phyloP scores from a whole-genome alignment of 1,139 yeast species.

The Scheffersomyces titani region DNA sequence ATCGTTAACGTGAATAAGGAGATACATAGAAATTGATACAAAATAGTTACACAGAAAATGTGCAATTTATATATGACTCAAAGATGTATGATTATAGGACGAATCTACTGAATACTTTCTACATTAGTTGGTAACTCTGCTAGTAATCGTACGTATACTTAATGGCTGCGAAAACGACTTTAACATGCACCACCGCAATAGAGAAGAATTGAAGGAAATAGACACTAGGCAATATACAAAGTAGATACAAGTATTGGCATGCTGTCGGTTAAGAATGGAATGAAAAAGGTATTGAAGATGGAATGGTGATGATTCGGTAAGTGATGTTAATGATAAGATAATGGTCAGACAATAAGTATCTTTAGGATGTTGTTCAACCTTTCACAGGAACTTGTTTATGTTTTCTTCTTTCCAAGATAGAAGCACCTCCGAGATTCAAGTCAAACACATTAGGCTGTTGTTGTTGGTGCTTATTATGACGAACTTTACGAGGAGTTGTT shows the following conservation, averaged over 20 bases:
- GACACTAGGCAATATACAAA: background rate
- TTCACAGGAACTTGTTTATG: slow-evolving; percentile 25
- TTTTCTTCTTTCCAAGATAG: slow-evolving; percentile 76
- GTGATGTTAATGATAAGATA: background rate
- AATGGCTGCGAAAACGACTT: background rate
- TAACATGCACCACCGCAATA: background rate
- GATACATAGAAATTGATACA: background rate
- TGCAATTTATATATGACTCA: background rate
- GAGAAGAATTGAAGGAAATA: background rate
- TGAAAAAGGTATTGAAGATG: background rate
- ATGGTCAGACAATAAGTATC: background rate
- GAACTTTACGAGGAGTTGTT: slow-evolving; percentile 18
- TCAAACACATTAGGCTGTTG: slow-evolving; percentile 51
- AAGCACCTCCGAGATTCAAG: slow-evolving; percentile 74
- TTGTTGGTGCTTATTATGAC: slow-evolving; percentile 7
- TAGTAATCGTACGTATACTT: background rate
- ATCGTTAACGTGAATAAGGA: background rate
- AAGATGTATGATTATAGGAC: background rate
- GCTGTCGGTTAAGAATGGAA: background rate
- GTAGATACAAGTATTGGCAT: background rate
- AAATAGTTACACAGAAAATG: background rate
- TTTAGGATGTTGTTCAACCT: background rate
- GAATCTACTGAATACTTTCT: background rate
- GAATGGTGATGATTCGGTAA: background rate
- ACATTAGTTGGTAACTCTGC: background rate